Conservation (phyloP, 2,329 filamentous ascomycete species). For the Cercospora beticola region DNA sequence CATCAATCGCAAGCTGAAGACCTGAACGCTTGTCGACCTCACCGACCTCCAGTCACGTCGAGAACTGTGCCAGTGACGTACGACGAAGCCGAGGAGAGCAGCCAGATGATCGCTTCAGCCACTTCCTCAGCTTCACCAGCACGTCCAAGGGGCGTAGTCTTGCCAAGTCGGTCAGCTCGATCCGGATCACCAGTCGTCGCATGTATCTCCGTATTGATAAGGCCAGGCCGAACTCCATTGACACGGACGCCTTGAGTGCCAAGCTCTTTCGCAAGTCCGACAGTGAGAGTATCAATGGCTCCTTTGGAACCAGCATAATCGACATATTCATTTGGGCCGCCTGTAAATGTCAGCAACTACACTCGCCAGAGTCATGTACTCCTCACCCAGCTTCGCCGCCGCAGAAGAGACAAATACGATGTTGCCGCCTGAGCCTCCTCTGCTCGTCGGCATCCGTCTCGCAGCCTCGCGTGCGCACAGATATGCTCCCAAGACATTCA, state of each 20-base stretch:
- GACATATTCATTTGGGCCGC: slow-evolving; percentile 26
- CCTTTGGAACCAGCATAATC: slow-evolving; percentile 35
- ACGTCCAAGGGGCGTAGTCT: slow-evolving; percentile 28
- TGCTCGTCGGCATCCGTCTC: slow-evolving; percentile 22
- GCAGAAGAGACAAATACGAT: slow-evolving; percentile 34
- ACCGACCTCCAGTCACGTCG: slow-evolving; percentile 28
- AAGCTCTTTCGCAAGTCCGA: slow-evolving; percentile 32
- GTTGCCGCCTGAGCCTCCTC: slow-evolving; percentile 18
- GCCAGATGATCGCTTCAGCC: slow-evolving; percentile 34
- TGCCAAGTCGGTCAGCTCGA: slow-evolving; percentile 27
- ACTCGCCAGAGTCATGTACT: neutral
- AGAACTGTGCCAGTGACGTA: slow-evolving; percentile 28
- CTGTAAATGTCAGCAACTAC: neutral
- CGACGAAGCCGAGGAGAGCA: slow-evolving; percentile 24
- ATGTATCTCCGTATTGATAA: slow-evolving; percentile 34
- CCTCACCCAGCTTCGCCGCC: slow-evolving; percentile 30
- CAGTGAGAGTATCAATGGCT: slow-evolving; percentile 31
- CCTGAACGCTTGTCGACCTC: neutral
- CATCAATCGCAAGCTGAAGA: neutral
- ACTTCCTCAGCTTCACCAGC: slow-evolving; percentile 32
- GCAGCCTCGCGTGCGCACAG: slow-evolving; percentile 34
- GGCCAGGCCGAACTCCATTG: slow-evolving; percentile 31
- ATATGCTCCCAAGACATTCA: slow-evolving; percentile 33
- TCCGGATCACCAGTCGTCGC: slow-evolving; percentile 27
- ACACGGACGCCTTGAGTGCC: slow-evolving; percentile 30